phyloP scores from a whole-genome alignment of 1,139 yeast species.

The Debaryomycetaceae sp. region DNA sequence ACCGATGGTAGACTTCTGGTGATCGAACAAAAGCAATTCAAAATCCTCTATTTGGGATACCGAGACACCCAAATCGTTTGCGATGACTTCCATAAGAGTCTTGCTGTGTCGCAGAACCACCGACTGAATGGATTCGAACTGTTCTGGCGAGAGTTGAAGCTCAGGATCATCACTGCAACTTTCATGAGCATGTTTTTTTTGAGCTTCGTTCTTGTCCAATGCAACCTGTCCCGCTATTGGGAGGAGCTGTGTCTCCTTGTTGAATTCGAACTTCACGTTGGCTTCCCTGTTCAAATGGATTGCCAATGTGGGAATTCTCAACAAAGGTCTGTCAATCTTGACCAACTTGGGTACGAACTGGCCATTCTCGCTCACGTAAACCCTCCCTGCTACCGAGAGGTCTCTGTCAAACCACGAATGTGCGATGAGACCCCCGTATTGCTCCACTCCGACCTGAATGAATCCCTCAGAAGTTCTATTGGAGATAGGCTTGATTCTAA shows the following conservation, averaged over 20 bases:
- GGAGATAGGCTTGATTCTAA: conserved; percentile 88
- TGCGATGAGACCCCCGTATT: conserved; percentile 95
- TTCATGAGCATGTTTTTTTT: conserved; percentile 11
- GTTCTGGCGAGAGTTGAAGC: conserved; percentile 44
- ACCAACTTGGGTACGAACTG: conserved; percentile 63
- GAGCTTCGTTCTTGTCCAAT: conserved; percentile 25
- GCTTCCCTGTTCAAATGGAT: conserved; percentile 84
- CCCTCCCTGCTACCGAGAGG: conserved; percentile 88
- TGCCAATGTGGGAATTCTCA: conserved; percentile 93
- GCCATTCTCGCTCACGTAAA: conserved; percentile 56
- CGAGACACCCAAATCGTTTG: conserved; percentile 54
- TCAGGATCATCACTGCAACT: conserved; percentile 46
- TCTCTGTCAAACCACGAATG: conserved; percentile 93
- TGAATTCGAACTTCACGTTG: conserved; percentile 77
- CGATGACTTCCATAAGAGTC: conserved; percentile 65
- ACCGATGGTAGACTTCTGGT: conserved; percentile 78
- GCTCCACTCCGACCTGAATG: conserved; percentile 88
- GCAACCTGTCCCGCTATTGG: conserved; percentile 80
- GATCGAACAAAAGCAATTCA: conserved; percentile 83
- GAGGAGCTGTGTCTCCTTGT: conserved; percentile 78
- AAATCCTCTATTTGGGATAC: conserved; percentile 72
- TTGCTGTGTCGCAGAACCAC: conserved; percentile 74
- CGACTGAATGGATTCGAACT: conserved; percentile 62
- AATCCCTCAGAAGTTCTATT: conserved; percentile 71
- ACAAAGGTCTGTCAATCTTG: conserved; percentile 76